phyloP scores from a whole-genome alignment of 768 basidiomycete species.

The Ramaria sp. region DNA sequence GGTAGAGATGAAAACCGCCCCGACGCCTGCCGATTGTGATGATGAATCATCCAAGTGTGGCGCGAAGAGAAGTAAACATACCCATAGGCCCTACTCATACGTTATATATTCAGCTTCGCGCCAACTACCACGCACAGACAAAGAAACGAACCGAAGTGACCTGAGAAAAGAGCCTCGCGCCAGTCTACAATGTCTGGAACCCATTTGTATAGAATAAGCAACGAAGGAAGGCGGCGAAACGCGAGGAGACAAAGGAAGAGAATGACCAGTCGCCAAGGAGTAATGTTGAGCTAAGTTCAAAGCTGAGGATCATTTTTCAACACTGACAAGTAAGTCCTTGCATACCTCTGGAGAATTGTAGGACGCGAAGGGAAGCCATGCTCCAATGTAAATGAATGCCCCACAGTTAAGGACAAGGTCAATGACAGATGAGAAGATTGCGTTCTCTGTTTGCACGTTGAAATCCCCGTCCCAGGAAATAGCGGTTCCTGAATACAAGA shows the following conservation, averaged over 20 bases:
- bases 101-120: not conserved
- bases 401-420: conserved; percentile 77
- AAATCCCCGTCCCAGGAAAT: conserved; percentile 89
- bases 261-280: conserved; percentile 58
- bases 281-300: conserved; percentile 36
- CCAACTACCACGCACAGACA: not conserved
- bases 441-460: conserved; percentile 70
- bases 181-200: conserved; percentile 81
- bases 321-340: conserved; percentile 9
- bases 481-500: conserved; percentile 49
- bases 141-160: conserved; percentile 67
- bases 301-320: not conserved
- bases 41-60: not conserved
- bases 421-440: conserved; percentile 82
- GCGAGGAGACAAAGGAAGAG: conserved; percentile 58
- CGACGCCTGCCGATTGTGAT: conserved; percentile 13
- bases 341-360: conserved; percentile 20
- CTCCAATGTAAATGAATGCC: conserved; percentile 80
- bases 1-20: conserved; percentile 75
- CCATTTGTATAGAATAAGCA: conserved; percentile 69
- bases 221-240: conserved; percentile 70
- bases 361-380: conserved; percentile 49
- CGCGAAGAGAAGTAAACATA: conserved; percentile 39
- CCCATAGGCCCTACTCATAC: conserved; percentile 52
- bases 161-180: conserved; percentile 81